Conservation (phyloP, 768 basidiomycete species). For the Xanthoconium stramineum region DNA sequence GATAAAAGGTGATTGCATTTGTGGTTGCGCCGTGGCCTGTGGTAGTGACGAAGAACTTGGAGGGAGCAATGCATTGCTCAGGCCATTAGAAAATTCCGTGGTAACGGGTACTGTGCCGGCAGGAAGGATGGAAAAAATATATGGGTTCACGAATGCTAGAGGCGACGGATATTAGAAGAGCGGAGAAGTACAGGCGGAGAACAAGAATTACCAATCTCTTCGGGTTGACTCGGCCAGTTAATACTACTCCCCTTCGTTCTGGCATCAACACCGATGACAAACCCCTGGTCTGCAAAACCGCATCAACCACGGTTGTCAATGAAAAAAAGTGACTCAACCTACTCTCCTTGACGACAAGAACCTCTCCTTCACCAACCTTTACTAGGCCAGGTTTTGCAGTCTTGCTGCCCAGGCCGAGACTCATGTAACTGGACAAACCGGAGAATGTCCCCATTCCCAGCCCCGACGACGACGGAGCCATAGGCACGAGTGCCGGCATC, state of each 20-base stretch:
- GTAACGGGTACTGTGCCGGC: constrained; percentile 52
- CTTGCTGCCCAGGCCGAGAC: constrained; percentile 72
- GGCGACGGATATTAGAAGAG: constrained; percentile 49
- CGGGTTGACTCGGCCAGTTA: constrained; percentile 77
- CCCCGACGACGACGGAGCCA: constrained; percentile 26
- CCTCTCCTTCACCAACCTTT: constrained; percentile 56
- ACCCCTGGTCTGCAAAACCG: constrained; percentile 53
- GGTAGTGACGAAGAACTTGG: constrained; percentile 7
- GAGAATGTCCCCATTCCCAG: constrained; percentile 68
- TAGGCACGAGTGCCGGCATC: constrained; percentile 39
- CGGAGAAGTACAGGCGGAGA: constrained; percentile 47
- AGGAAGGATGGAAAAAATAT: constrained; percentile 73
- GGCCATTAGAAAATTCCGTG: constrained; percentile 16
- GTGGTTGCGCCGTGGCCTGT: constrained; percentile 24
- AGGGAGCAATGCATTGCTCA: constrained; percentile 16
- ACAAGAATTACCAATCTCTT: constrained; percentile 60
- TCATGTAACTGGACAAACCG: constrained; percentile 81
- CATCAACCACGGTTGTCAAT: neutral
- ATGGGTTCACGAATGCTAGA: constrained; percentile 71
- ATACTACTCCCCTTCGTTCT: constrained; percentile 51
- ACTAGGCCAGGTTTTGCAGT: constrained; percentile 57
- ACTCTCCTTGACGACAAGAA: constrained; percentile 79
- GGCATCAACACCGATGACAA: constrained; percentile 61
- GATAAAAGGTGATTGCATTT: constrained; percentile 36
- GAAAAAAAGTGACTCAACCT: constrained; percentile 26